These are phyloP conservation scores for Ustilago crameri DNA, from an alignment of 1,284 basidiomycete species.

Conservation along the genomic window DNA sequence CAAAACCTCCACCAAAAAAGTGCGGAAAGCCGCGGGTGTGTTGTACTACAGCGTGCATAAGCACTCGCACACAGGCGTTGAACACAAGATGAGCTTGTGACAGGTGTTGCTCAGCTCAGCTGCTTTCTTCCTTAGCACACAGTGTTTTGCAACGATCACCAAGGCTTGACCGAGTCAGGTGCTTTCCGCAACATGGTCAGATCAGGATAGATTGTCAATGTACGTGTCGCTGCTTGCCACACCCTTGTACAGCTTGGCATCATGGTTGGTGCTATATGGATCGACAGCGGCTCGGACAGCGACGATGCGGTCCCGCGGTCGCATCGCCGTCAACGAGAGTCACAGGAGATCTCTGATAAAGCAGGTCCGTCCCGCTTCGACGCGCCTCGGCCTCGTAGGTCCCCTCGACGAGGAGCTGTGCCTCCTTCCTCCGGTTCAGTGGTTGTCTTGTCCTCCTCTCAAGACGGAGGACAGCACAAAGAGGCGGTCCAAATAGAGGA, in stretches of 20 bases:
- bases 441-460: constrained; percentile 32
- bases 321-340: constrained; percentile 4
- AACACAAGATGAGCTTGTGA: constrained; percentile 7
- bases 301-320: constrained; percentile 9
- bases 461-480: constrained; percentile 10
- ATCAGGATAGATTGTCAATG: not conserved
- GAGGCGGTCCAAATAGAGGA: not conserved
- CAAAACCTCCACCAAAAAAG: constrained; percentile 13
- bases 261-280: constrained; percentile 45
- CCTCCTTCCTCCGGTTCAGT: constrained; percentile 19
- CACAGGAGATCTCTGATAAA: not conserved
- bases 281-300: constrained; percentile 39
- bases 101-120: not conserved
- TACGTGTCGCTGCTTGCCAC: not conserved
- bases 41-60: constrained; percentile 3
- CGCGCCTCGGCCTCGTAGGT: constrained; percentile 6
- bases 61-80: not conserved
- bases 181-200: not conserved
- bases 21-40: not conserved
- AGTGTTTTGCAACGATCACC: not conserved
- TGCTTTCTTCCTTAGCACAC: not conserved
- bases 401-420: constrained; percentile 12
- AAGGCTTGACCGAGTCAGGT: not conserved
- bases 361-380: constrained; percentile 28
- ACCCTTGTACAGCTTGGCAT: not conserved